Evolutionary conservation across 2,329 filamentous ascomycete genomes (phyloP).

Genomic region (Hypomyces rosellus): DNA sequence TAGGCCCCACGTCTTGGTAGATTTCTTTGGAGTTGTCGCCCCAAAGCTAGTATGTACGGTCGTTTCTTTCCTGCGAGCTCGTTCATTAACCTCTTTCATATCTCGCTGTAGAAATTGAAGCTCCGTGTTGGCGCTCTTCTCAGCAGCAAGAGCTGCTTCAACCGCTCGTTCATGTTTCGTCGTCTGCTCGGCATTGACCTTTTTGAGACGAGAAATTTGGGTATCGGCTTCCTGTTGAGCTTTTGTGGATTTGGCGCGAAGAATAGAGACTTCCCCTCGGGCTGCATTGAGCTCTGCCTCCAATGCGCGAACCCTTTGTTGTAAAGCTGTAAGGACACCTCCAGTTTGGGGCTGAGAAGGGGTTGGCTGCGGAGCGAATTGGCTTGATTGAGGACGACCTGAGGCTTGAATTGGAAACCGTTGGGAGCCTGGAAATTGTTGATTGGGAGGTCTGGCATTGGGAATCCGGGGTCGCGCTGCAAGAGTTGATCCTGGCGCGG

Average conservation of each 20-base stretch:
- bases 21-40: constrained; percentile 54
- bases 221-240: constrained; percentile 55
- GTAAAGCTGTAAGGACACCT: constrained; percentile 39
- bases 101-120: constrained; percentile 69
- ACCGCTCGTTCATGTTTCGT: constrained; percentile 58
- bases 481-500: constrained; percentile 14
- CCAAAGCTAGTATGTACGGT: constrained; percentile 18
- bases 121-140: constrained; percentile 61
- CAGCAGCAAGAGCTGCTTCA: constrained; percentile 58
- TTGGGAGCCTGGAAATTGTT: constrained; percentile 23
- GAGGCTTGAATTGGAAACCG: constrained; percentile 24
- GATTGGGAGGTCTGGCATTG: constrained; percentile 14
- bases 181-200: constrained; percentile 56
- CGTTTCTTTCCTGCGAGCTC: constrained; percentile 40
- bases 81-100: constrained; percentile 52
- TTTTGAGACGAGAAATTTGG: constrained; percentile 55
- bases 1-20: constrained; percentile 48
- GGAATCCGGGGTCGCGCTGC: constrained; percentile 14
- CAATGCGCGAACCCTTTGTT: constrained; percentile 47
- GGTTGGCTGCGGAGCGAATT: constrained; percentile 31
- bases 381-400: constrained; percentile 31
- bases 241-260: constrained; percentile 64
- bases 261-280: constrained; percentile 65
- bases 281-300: constrained; percentile 55
- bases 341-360: constrained; percentile 22